Percentiles rank a stretch among this genome's conserved stretches.
Evolutionary conservation across 2,329 filamentous ascomycete species (phyloP).

Genomic region (Talaromyces funiculosus): DNA sequence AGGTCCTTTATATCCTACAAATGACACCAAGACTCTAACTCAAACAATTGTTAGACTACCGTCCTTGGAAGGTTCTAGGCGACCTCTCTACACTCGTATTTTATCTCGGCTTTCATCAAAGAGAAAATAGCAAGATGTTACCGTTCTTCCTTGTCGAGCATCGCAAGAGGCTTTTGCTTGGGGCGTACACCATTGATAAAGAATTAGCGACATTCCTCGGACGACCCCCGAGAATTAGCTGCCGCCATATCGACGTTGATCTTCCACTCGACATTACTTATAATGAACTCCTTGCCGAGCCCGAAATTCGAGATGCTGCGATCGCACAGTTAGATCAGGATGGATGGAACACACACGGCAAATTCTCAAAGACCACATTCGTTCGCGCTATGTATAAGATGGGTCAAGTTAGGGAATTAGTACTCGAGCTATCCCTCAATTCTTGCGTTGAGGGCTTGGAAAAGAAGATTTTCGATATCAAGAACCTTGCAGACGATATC

Average conservation of each 20-base stretch:
- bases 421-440: slow-evolving; percentile 12
- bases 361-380: slow-evolving; percentile 13
- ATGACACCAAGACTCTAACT: neutral
- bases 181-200: slow-evolving; percentile 25
- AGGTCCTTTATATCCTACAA: neutral
- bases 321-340: slow-evolving; percentile 15
- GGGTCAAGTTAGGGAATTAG: slow-evolving; percentile 17
- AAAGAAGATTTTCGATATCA: slow-evolving; percentile 2
- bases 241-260: slow-evolving; percentile 23
- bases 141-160: slow-evolving; percentile 26
- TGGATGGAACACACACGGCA: slow-evolving; percentile 18
- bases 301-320: slow-evolving; percentile 8
- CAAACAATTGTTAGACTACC: slow-evolving; percentile 12
- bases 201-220: slow-evolving; percentile 25
- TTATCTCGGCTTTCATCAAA: slow-evolving; percentile 13
- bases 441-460: slow-evolving; percentile 12
- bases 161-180: slow-evolving; percentile 23
- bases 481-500: neutral
- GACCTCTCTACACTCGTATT: slow-evolving; percentile 16
- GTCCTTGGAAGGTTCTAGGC: slow-evolving; percentile 15
- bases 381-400: neutral
- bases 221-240: slow-evolving; percentile 24
- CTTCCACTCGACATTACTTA: slow-evolving; percentile 25
- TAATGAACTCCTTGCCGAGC: slow-evolving; percentile 19
- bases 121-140: slow-evolving; percentile 5